A percentile compares a stretch with the other conserved stretches of the same genome.
These are phyloP conservation scores for Pseudoperonospora humuli DNA, from an alignment of 352 stramenopile genomes.

Conservation along the genomic window DNA sequence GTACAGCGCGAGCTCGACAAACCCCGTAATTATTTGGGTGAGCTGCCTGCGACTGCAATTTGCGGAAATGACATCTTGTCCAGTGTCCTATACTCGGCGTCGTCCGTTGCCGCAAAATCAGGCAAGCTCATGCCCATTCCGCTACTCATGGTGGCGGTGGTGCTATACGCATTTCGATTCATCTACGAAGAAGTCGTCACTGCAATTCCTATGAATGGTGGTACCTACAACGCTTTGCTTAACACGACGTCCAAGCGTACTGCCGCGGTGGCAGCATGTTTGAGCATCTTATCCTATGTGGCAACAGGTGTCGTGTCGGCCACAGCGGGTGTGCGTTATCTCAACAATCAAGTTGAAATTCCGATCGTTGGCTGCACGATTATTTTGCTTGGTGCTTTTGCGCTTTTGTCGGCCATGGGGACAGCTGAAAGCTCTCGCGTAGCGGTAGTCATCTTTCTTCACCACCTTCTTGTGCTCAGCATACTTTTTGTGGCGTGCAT, in stretches of 20 bases:
- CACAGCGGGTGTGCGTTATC: slow-evolving; percentile 67
- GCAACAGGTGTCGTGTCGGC: slow-evolving; percentile 67
- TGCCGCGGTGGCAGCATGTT: slow-evolving; percentile 69
- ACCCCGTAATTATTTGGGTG: slow-evolving; percentile 32
- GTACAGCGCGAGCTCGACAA: slow-evolving; percentile 27
- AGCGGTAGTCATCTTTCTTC: slow-evolving; percentile 70
- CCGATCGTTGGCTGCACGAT: slow-evolving; percentile 30
- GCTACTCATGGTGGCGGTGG: slow-evolving; percentile 55
- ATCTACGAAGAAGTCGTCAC: slow-evolving; percentile 87
- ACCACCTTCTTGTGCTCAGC: slow-evolving; percentile 62
- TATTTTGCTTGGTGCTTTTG: slow-evolving; percentile 65
- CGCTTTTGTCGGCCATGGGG: slow-evolving; percentile 52
- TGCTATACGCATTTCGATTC: slow-evolving; percentile 54
- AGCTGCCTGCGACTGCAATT: slow-evolving; percentile 78
- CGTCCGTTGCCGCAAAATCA: slow-evolving; percentile 31
- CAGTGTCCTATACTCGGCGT: slow-evolving; percentile 66
- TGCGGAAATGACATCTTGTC: slow-evolving; percentile 87
- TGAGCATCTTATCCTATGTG: slow-evolving; percentile 86
- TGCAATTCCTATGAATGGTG: slow-evolving; percentile 85
- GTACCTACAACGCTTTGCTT: slow-evolving; percentile 87
- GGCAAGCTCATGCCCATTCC: slow-evolving; percentile 77
- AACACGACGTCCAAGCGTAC: slow-evolving; percentile 86
- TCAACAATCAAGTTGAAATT: slow-evolving; percentile 57
- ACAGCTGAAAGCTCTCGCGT: slow-evolving; percentile 75
- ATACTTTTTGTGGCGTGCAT: slow-evolving; percentile 41